Percentiles rank a stretch among this genome's conserved stretches.
Evolutionary conservation across 345 rosid species (phyloP).

Genomic region (Acer negundo): DNA sequence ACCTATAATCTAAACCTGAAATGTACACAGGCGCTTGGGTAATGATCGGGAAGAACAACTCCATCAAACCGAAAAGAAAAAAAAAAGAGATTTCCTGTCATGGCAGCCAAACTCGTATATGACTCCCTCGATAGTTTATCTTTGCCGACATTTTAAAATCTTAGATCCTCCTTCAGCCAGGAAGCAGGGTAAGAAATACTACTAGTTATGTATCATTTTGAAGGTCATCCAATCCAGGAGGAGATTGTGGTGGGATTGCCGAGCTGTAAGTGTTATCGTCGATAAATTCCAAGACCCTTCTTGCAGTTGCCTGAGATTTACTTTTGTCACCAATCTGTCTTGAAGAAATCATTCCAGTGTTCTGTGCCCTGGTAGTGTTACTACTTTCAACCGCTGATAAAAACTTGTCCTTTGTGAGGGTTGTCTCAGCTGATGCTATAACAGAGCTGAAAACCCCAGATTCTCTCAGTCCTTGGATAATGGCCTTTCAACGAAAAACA

Average conservation of each 20-base stretch:
- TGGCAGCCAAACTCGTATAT: conserved; percentile 9
- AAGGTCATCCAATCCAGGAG: conserved; percentile 46
- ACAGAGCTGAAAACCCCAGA: conserved; percentile 65
- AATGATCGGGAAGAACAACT: conserved; percentile 52
- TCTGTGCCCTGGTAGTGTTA: conserved; percentile 32
- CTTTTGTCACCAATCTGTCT: conserved; percentile 42
- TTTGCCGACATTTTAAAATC: neutral
- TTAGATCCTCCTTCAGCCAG: neutral
- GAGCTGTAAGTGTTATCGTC: conserved; percentile 20
- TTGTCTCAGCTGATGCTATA: conserved; percentile 46
- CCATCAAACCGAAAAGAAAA: conserved; percentile 20
- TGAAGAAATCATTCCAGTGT: conserved; percentile 34
- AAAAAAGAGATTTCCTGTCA: conserved; percentile 16
- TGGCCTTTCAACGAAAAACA: conserved; percentile 43
- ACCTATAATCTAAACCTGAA: conserved; percentile 32
- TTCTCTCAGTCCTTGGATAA: conserved; percentile 72
- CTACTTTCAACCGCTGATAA: conserved; percentile 33
- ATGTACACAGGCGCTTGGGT: conserved; percentile 51
- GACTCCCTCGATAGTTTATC: neutral
- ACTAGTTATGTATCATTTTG: conserved; percentile 22
- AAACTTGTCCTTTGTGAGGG: conserved; percentile 31
- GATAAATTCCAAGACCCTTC: conserved; percentile 49
- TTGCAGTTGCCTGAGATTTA: conserved; percentile 49
- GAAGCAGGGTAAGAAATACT: neutral
- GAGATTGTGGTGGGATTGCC: conserved; percentile 67